Conservation (phyloP, 768 basidiomycete species). For the Mycena latifolia region DNA sequence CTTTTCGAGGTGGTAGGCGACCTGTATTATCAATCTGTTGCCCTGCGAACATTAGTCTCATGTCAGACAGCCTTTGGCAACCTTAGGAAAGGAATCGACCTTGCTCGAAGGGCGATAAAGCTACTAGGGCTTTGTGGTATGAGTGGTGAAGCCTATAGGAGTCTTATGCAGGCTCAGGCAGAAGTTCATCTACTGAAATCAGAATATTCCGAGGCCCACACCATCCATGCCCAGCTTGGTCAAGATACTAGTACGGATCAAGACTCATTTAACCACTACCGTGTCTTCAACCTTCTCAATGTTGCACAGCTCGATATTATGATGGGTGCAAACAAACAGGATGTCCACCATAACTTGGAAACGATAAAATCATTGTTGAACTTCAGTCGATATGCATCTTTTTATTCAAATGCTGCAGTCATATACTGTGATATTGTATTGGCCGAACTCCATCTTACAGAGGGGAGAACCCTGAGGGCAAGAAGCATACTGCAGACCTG, state of each 20-base stretch:
- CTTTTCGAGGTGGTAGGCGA: not conserved
- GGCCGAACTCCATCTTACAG: not conserved
- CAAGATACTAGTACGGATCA: not conserved
- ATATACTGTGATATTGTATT: not conserved
- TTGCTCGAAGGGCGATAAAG: not conserved
- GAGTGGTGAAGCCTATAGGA: not conserved
- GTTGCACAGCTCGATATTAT: constrained; percentile 1
- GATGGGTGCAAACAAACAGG: not conserved
- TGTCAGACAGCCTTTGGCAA: not conserved
- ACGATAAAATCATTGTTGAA: too few relatives aligned
- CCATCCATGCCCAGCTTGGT: not conserved
- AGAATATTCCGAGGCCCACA: too few relatives aligned
- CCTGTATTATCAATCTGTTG: not conserved
- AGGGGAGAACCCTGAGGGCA: not conserved
- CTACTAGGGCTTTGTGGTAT: constrained; percentile 1
- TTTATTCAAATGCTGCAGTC: not conserved
- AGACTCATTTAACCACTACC: not conserved
- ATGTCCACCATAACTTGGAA: not conserved
- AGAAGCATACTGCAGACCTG: not conserved
- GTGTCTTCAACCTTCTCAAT: not conserved
- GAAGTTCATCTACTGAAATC: not conserved
- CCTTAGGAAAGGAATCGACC: not conserved
- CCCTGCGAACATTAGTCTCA: not conserved
- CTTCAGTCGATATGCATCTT: too few relatives aligned
- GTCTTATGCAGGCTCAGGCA: not conserved